phyloP scores from a whole-genome alignment of 2,329 filamentous ascomycete genomes.

The Hypoxylon sp. region DNA sequence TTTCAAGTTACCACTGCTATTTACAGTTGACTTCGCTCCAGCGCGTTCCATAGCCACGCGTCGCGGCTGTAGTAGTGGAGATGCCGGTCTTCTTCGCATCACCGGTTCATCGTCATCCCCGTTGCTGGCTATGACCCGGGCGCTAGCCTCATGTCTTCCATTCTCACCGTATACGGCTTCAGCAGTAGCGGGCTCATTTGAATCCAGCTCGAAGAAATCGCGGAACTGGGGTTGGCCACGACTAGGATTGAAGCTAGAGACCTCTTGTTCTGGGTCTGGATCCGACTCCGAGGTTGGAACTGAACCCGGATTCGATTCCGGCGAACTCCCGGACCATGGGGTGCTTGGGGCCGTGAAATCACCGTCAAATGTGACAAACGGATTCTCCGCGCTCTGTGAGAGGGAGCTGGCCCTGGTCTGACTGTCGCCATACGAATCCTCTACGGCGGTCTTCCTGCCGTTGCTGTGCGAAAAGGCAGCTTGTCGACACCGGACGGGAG shows the following conservation, averaged over 20 bases:
- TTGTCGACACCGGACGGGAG: not conserved
- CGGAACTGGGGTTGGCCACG: not conserved
- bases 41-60: not conserved
- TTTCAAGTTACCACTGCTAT: not conserved
- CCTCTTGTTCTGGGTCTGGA: not conserved
- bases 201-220: not conserved
- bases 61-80: not conserved
- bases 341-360: not conserved
- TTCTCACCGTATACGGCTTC: not conserved
- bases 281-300: not conserved
- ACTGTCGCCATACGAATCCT: constrained; percentile 9
- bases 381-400: not conserved
- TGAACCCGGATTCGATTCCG: not conserved
- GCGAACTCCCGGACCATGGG: not conserved
- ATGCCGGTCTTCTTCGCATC: not conserved
- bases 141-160: not conserved
- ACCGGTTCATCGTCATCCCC: not conserved
- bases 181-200: not conserved
- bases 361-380: not conserved
- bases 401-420: not conserved
- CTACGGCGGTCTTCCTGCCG: constrained; percentile 4
- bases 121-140: not conserved
- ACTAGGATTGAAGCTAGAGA: not conserved
- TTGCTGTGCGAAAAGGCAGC: constrained; percentile 10
- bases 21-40: not conserved